Conservation (phyloP, 2,329 filamentous ascomycete genomes). For the Pestalotiopsis sp. region DNA sequence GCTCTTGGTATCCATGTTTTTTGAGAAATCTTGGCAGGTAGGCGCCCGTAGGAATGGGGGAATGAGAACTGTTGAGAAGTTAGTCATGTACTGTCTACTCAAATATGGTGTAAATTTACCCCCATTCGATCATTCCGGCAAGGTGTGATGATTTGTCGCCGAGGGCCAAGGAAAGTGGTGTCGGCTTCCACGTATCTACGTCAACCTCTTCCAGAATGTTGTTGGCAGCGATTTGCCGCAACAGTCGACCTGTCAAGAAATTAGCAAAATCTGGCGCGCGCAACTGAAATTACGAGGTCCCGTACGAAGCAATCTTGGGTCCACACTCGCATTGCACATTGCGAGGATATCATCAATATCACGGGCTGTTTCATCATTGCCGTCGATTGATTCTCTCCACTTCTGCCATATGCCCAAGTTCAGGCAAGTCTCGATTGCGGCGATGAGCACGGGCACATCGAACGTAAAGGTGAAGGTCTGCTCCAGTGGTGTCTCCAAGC, state of each 20-base stretch:
- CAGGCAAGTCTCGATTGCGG: constrained; percentile 18
- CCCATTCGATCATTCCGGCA: constrained; percentile 22
- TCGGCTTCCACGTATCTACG: constrained; percentile 27
- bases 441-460: constrained; percentile 19
- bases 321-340: constrained; percentile 17
- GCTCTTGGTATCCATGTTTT: constrained; percentile 24
- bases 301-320: constrained; percentile 25
- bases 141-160: constrained; percentile 24
- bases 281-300: neutral
- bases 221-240: constrained; percentile 24
- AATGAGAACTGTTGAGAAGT: constrained; percentile 7
- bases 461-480: constrained; percentile 18
- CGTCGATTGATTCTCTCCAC: constrained; percentile 17
- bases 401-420: constrained; percentile 24
- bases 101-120: neutral
- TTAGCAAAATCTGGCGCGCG: neutral
- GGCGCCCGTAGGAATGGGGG: constrained; percentile 15
- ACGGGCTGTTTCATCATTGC: constrained; percentile 16
- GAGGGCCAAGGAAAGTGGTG: constrained; percentile 25
- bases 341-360: constrained; percentile 18
- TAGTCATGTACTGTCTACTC: neutral
- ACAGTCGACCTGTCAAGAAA: constrained; percentile 21
- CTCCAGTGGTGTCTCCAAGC: constrained; percentile 23
- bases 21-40: constrained; percentile 23
- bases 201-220: constrained; percentile 24